These are phyloP conservation scores for Chlamydomonas incerta DNA, from an alignment of 139 green algal species.

Conservation along the genomic window DNA sequence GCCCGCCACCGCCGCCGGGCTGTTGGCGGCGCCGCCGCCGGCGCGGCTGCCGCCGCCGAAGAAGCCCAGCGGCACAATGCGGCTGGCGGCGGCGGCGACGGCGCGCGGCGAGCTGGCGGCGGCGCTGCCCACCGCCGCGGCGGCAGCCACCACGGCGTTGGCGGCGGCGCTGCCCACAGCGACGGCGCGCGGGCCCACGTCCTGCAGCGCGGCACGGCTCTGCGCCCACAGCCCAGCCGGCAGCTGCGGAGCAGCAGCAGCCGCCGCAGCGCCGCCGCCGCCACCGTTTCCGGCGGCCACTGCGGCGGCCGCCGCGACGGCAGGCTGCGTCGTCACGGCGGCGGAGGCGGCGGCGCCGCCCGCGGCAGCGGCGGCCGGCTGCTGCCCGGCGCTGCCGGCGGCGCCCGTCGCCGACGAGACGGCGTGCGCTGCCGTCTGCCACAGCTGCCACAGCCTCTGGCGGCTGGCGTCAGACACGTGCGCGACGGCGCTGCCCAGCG, in stretches of 20 bases:
- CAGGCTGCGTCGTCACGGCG: too few species aligned
- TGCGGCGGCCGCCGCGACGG: too few species aligned
- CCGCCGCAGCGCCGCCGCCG: not conserved
- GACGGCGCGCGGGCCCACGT: conserved; percentile 13
- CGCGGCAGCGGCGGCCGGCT: not conserved
- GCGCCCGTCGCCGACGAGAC: not conserved
- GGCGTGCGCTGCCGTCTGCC: conserved; percentile 17
- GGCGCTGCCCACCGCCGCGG: conserved; percentile 4
- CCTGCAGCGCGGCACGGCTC: conserved; percentile 27
- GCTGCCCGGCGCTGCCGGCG: not conserved
- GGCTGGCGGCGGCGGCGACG: conserved; percentile 2
- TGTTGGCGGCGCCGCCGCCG: not conserved
- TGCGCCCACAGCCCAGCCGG: conserved; percentile 4
- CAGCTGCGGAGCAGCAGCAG: not conserved
- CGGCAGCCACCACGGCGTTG: not conserved
- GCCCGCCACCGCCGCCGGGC: not conserved
- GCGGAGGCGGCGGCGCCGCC: not conserved
- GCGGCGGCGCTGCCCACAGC: conserved; percentile 21
- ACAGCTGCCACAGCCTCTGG: conserved; percentile 35
- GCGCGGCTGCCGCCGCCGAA: not conserved
- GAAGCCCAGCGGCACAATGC: conserved; percentile 1
- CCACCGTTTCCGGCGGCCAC: not conserved
- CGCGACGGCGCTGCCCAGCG: conserved; percentile 29
- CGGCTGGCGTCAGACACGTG: conserved; percentile 14
- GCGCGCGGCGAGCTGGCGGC: conserved; percentile 2